Evolutionary conservation across 2,329 filamentous ascomycete species (phyloP), one percentile per base, ranked within the genome.

Genomic region (Alternaria gansuensis): DNA sequence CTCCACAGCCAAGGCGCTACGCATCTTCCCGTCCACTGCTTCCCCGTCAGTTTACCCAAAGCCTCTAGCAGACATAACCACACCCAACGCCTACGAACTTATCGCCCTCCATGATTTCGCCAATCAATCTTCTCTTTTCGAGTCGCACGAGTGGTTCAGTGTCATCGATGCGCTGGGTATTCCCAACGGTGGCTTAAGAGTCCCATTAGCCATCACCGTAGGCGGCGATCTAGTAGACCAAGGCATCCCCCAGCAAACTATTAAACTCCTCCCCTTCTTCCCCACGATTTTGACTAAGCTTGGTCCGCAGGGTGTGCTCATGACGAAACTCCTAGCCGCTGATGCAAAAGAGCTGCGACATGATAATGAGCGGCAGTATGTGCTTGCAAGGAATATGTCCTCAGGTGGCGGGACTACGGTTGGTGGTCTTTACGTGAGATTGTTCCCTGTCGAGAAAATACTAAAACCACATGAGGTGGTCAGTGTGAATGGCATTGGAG

Each of bases 401-500:
- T 74, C 79, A 1, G 82, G 82, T 11, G 81, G 82, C 2, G 82
- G 85, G 29, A 79, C 82, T 0, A 29, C 21, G 28, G 82, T 83
- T 0, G 81, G 93, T 0, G 94, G 93, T 0, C 83, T 97, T 3
- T 97, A 97, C 72, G 93, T 97, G 88, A 79, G 87, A 5, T 74
- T 89, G 0, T 80, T 92, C 74, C 87, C 90, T 0, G 82, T 90
- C 0, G 85, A 85, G 0, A 87, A 90, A 73, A 79, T 81, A 14
- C 83, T 97, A 5, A 58, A 68, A 2, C 77, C 81, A 0, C 79
- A 84, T 21, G 87, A 95, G 26, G 83, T 96, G 1, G 87, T 94
- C 1, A 97, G 92, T 45, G 94, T 98, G 9, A 98, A 98, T 75
- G 95, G 94, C 0, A 93, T 92, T 2, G 95, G 95, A 0, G 95